Evolutionary conservation across 352 stramenopile species (phyloP).

Genomic region (Globisporangium cederbergense): DNA sequence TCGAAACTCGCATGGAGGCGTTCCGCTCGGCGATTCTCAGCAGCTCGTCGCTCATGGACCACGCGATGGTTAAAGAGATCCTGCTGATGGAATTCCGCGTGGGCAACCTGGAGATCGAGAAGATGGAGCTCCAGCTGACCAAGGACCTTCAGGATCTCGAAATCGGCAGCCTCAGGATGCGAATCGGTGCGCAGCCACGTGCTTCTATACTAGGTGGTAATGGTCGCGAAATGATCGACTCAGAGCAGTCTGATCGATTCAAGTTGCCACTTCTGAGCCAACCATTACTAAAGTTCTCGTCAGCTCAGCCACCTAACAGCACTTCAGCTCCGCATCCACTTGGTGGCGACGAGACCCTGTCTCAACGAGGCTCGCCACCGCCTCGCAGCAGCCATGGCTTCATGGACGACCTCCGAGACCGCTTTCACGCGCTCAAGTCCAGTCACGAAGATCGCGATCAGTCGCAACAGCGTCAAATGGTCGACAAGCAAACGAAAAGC

Average conservation of each 20-base stretch:
- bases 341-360: not conserved
- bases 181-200: not conserved
- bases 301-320: not conserved
- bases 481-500: not conserved
- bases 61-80: slow-evolving; percentile 55
- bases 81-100: slow-evolving; percentile 86
- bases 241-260: not conserved
- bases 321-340: not conserved
- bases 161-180: not conserved
- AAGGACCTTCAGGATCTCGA: slow-evolving; percentile 25
- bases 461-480: not conserved
- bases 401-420: slow-evolving; percentile 29
- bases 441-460: slow-evolving; percentile 3
- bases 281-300: slow-evolving; percentile 10
- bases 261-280: slow-evolving; percentile 10
- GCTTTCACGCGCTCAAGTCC: slow-evolving; percentile 21
- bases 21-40: slow-evolving; percentile 51
- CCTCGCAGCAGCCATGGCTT: slow-evolving; percentile 19
- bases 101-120: slow-evolving; percentile 89
- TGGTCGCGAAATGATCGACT: not conserved
- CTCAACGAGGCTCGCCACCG: not conserved
- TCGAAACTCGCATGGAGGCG: slow-evolving; percentile 47
- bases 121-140: slow-evolving; percentile 82
- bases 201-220: no score
- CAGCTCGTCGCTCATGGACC: slow-evolving; percentile 34